Base-by-base conservation (phyloP, 1,139 yeast species). In the Candida mesenterica region DNA sequence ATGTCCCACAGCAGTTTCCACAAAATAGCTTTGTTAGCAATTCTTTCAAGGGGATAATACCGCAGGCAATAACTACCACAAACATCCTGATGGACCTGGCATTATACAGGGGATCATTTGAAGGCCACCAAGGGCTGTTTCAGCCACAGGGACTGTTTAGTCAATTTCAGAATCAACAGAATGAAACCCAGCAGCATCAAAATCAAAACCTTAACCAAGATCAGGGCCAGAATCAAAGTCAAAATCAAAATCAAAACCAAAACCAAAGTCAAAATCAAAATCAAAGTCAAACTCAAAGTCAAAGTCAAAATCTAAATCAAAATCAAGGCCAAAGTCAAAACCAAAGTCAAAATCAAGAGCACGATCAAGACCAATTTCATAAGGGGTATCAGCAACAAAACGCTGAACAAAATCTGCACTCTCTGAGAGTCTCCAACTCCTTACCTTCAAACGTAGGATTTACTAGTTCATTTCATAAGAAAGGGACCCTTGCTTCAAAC, bases 11-110 rank as follows among this genome's bases (percentile, higher is more conserved):
- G 40, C 36, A 28, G 34, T 31, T 24, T 36, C 34, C 24, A 43
- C 45, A 31, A 45, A 46, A 28, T 48, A 44, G 28, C 38, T 42
- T 14, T 33, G 46, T 24, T 12, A 38, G 16, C 42, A 41, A 14
- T 34, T 34, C 30, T 47, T 35, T 30, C 33, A 27, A 27, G 7
- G 49, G 48, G 19, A 40, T 45, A 26, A 33, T 42, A 14, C 46
- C 49, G 15, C 46, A 38, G 23, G 39, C 50, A 2, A 63, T 65
- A 7, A 74, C 80, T 14, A 75, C 80, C 6, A 74, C 79, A 2
- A 68, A 61, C 9, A 19, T 19, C 9, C 22, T 19, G 22, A 19
- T 19, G 22, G 22, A 19, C 9, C 22, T 19, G 22, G 22, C 9
- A 9, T 19, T 9, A 9, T 19, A 6, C 9, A 6, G 22, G 9